phyloP scores from a whole-genome alignment of 2,329 filamentous ascomycete genomes.

The Ceratocystis alfenasii region DNA sequence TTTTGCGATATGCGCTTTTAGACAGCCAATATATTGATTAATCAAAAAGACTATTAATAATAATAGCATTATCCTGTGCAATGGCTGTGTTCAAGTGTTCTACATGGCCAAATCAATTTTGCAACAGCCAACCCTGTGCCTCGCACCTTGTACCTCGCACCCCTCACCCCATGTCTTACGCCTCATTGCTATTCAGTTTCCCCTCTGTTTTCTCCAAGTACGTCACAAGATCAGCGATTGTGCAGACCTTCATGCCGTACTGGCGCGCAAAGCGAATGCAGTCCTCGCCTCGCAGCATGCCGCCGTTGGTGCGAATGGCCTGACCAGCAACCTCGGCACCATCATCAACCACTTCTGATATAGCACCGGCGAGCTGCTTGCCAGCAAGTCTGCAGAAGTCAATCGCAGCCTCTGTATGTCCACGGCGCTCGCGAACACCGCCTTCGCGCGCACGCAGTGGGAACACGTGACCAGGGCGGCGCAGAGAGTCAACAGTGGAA shows the following conservation, averaged over 20 bases:
- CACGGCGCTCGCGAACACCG: slow-evolving; percentile 65
- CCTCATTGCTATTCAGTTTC: slow-evolving; percentile 39
- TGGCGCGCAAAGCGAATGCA: slow-evolving; percentile 77
- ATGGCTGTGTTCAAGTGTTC: neutral
- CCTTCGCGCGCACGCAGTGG: slow-evolving; percentile 69
- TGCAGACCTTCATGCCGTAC: slow-evolving; percentile 88
- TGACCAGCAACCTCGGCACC: slow-evolving; percentile 59
- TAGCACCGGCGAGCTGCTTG: slow-evolving; percentile 64
- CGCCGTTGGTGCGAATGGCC: slow-evolving; percentile 53
- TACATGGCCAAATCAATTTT: neutral
- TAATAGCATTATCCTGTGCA: neutral
- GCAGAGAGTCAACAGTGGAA: slow-evolving; percentile 49
- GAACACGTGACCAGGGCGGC: slow-evolving; percentile 80
- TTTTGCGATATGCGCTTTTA: neutral
- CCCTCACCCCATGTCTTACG: slow-evolving; percentile 14
- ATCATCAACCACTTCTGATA: slow-evolving; percentile 85
- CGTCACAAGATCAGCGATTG: slow-evolving; percentile 77
- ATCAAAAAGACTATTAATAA: neutral
- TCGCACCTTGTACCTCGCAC: neutral
- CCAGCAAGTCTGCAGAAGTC: slow-evolving; percentile 82
- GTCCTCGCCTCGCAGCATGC: slow-evolving; percentile 83
- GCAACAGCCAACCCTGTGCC: neutral
- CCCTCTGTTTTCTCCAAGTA: slow-evolving; percentile 69
- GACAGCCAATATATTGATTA: neutral
- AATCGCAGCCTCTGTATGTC: slow-evolving; percentile 87